Conservation (phyloP, 192 early-diverging fungal species). For the Paraglomus brasilianum region DNA sequence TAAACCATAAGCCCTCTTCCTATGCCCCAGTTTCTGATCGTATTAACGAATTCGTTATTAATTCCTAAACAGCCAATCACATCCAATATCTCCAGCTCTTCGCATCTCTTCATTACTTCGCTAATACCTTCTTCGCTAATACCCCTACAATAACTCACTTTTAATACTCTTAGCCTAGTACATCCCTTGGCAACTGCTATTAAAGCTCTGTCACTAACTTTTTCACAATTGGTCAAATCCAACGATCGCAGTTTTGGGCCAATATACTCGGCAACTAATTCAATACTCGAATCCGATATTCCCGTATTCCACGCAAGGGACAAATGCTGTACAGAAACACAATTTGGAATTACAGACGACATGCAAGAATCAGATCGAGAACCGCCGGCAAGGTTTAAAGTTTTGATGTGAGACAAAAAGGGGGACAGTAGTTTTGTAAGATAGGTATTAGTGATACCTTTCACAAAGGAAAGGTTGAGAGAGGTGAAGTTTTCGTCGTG, state of each 20-base stretch:
- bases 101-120: slow-evolving; percentile 20
- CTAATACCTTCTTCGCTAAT: slow-evolving; percentile 25
- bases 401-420: slow-evolving; percentile 16
- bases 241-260: slow-evolving; percentile 17
- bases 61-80: slow-evolving; percentile 25
- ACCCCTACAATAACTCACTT: slow-evolving; percentile 31
- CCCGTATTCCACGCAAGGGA: slow-evolving; percentile 31
- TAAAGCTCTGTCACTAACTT: slow-evolving; percentile 28
- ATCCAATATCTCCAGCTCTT: slow-evolving; percentile 25
- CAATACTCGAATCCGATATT: slow-evolving; percentile 25
- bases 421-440: slow-evolving; percentile 28
- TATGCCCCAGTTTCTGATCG: too few relatives aligned
- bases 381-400: slow-evolving; percentile 28
- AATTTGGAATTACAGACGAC: slow-evolving; percentile 27
- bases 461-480: slow-evolving; percentile 27
- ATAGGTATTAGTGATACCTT: slow-evolving; percentile 31
- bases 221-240: slow-evolving; percentile 33
- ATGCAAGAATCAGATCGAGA: slow-evolving; percentile 23
- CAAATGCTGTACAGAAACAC: slow-evolving; percentile 22
- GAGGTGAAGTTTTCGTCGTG: slow-evolving; percentile 19
- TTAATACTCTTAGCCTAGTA: slow-evolving; percentile 26
- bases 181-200: slow-evolving; percentile 16
- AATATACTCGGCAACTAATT: slow-evolving; percentile 8
- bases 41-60: neutral
- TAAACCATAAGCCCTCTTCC: too few relatives aligned